These are phyloP conservation scores for Xerocomellus intermedius DNA, from an alignment of 768 basidiomycete species.

Conservation along the genomic window DNA sequence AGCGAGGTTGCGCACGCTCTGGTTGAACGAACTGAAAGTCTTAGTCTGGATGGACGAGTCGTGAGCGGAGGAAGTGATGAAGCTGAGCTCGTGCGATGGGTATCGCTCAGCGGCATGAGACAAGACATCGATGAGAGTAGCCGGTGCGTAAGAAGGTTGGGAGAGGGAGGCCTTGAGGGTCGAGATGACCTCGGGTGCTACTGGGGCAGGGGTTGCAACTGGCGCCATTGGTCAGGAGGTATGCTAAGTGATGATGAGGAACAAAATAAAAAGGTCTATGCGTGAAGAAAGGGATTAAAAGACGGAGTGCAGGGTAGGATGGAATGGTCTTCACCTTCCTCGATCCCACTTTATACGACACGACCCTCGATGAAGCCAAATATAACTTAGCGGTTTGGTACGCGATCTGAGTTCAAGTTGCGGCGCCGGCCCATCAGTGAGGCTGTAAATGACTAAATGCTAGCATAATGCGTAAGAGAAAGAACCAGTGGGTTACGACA, in stretches of 20 bases:
- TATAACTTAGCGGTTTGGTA: background rate
- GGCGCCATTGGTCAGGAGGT: constrained; percentile 3
- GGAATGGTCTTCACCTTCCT: background rate
- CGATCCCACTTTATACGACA: constrained; percentile 4
- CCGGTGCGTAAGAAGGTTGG: constrained; percentile 7
- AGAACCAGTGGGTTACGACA: background rate
- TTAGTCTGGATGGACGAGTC: constrained; percentile 22
- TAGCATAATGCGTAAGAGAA: constrained; percentile 5
- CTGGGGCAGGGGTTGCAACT: constrained; percentile 3
- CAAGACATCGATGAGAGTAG: constrained; percentile 26
- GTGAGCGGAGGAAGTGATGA: constrained; percentile 26
- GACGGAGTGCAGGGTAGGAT: background rate
- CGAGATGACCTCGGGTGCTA: background rate
- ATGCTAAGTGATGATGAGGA: background rate
- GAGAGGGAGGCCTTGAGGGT: constrained; percentile 6
- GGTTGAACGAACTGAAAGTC: constrained; percentile 20
- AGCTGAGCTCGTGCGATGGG: constrained; percentile 23
- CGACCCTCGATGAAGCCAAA: background rate
- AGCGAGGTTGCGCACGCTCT: constrained; percentile 15
- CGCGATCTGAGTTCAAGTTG: background rate
- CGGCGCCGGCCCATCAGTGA: background rate
- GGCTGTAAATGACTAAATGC: constrained; percentile 10
- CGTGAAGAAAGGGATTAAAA: background rate
- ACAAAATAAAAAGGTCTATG: background rate
- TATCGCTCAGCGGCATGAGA: constrained; percentile 17